Conservation (phyloP, 495 filamentous ascomycete species). For the Aspergillus panamensis region DNA sequence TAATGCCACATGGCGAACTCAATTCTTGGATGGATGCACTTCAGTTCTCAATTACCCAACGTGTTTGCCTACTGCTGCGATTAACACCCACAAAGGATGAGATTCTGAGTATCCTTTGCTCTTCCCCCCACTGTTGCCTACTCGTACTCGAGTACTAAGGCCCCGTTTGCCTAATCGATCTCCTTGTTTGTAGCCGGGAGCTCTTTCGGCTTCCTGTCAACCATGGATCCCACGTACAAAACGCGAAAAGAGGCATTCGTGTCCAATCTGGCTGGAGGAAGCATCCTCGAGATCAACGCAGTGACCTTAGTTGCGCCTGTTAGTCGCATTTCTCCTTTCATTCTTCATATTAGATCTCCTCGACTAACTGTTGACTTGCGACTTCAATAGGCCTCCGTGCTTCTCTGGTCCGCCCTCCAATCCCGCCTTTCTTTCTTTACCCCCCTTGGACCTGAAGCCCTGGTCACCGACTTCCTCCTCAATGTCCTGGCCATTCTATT, state of each 20-base stretch:
- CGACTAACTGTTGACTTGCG: background rate
- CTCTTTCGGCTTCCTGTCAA: slow-evolving; percentile 1
- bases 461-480: slow-evolving; percentile 77
- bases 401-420: slow-evolving; percentile 89
- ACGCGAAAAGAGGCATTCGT: slow-evolving; percentile 91
- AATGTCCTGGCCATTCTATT: slow-evolving; percentile 79
- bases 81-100: background rate
- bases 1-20: background rate
- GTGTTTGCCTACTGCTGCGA: background rate
- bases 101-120: background rate
- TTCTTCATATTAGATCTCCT: background rate
- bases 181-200: background rate
- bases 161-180: background rate
- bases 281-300: slow-evolving; percentile 78
- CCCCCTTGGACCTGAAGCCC: slow-evolving; percentile 62
- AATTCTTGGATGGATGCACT: no score
- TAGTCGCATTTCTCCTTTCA: slow-evolving; percentile 28
- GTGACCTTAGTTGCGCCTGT: slow-evolving; percentile 84
- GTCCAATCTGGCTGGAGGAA: slow-evolving; percentile 83
- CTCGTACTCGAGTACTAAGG: background rate
- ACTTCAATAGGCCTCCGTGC: slow-evolving; percentile 61
- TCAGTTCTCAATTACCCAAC: no score
- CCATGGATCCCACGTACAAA: slow-evolving; percentile 72
- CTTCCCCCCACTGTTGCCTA: background rate
- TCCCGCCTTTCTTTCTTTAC: slow-evolving; percentile 81